A percentile compares a stretch with the other conserved stretches of the same genome.
These are phyloP conservation scores for Orobanche coerulescens DNA, from an alignment of 257 asterid genomes.

Conservation along the genomic window DNA sequence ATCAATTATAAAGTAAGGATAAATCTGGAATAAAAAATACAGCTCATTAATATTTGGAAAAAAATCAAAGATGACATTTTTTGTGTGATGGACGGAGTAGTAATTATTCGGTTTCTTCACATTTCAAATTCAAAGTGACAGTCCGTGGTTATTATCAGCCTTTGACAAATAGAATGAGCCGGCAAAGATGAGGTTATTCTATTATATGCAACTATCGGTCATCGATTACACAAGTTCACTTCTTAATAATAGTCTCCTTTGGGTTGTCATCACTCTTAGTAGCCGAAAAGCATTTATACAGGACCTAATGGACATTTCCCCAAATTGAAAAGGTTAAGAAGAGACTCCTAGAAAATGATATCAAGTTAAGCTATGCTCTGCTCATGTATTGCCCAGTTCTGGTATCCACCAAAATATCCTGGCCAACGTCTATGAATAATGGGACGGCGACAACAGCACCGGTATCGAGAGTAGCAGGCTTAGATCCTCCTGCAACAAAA, in stretches of 20 bases:
- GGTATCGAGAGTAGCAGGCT: conserved; percentile 80
- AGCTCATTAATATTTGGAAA: no score
- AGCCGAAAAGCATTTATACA: conserved; percentile 3
- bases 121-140: neutral
- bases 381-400: conserved; percentile 97
- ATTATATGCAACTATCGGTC: neutral
- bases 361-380: conserved; percentile 48
- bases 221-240: neutral
- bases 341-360: conserved; percentile 16
- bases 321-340: conserved; percentile 16
- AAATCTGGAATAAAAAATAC: no score
- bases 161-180: neutral
- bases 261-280: conserved; percentile 12
- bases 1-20: no score
- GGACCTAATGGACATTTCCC: conserved; percentile 13
- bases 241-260: neutral
- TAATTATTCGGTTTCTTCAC: neutral
- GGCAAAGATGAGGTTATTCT: neutral
- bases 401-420: conserved; percentile 67
- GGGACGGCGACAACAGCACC: conserved; percentile 92
- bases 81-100: no score
- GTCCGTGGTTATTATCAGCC: neutral
- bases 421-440: conserved; percentile 58
- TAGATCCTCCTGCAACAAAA: conserved; percentile 74
- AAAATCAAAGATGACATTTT: no score